These are phyloP conservation scores for Phytopythium kandeliae DNA, from an alignment of 352 stramenopile genomes.

Conservation along the genomic window DNA sequence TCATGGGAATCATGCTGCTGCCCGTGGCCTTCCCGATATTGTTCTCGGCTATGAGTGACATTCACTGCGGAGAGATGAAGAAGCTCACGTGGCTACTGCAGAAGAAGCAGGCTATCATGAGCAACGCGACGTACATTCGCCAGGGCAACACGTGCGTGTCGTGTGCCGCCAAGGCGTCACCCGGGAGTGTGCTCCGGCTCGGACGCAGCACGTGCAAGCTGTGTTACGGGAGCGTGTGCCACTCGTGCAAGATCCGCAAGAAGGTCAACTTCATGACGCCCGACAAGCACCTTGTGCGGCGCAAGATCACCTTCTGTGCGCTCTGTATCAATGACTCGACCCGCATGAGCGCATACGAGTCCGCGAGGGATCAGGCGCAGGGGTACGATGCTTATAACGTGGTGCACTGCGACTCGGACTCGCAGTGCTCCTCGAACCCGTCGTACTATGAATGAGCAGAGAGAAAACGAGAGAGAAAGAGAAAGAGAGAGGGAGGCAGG, in stretches of 20 bases:
- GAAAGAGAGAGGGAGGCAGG: no score
- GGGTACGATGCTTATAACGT: conserved; percentile 22
- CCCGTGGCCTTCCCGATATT: conserved; percentile 16
- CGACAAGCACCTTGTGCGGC: conserved; percentile 12
- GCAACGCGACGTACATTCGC: conserved; percentile 2
- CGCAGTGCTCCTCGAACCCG: conserved; percentile 17
- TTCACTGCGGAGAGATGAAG: conserved; percentile 29
- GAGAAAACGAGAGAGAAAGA: neutral
- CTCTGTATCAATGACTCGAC: conserved; percentile 17
- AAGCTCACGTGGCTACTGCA: conserved; percentile 31
- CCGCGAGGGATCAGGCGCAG: conserved; percentile 17
- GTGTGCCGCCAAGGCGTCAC: conserved; percentile 9
- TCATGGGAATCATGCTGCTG: conserved; percentile 15
- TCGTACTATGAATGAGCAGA: conserved; percentile 7
- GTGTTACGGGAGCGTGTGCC: conserved; percentile 23
- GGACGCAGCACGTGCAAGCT: conserved; percentile 20
- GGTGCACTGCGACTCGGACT: conserved; percentile 18
- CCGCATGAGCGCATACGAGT: conserved; percentile 15
- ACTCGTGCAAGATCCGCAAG: conserved; percentile 26
- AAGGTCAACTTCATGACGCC: conserved; percentile 31
- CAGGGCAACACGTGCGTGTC: conserved; percentile 13
- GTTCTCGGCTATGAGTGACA: conserved; percentile 14
- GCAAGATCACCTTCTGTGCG: conserved; percentile 27
- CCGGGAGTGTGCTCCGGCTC: conserved; percentile 2
- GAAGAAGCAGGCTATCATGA: conserved; percentile 11